Percentiles rank a stretch among this genome's conserved stretches.
Evolutionary conservation across 768 basidiomycete genomes (phyloP).

Genomic region (Termitomyces bulborhizus): DNA sequence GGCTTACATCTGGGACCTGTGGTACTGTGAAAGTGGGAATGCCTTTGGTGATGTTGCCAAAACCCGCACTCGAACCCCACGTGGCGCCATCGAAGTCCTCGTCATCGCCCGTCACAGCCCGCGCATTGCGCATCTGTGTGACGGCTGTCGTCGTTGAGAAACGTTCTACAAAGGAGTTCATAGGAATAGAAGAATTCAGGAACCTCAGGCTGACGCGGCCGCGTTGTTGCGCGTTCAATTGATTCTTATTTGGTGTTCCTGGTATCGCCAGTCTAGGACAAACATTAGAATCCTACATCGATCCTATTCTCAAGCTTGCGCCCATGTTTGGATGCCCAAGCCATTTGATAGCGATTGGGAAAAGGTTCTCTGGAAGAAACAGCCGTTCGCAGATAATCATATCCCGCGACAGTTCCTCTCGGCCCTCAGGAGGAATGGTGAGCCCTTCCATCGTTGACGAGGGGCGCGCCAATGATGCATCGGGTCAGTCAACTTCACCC

Average conservation of each 20-base stretch:
- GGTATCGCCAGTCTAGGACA: not conserved
- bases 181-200: slow-evolving; percentile 26
- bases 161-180: slow-evolving; percentile 67
- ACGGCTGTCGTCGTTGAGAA: slow-evolving; percentile 54
- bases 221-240: slow-evolving; percentile 29
- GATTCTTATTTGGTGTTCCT: slow-evolving; percentile 25
- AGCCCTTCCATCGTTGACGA: slow-evolving; percentile 21
- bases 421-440: slow-evolving; percentile 74
- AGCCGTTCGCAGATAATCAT: slow-evolving; percentile 79
- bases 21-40: slow-evolving; percentile 70
- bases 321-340: slow-evolving; percentile 15
- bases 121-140: slow-evolving; percentile 43
- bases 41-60: slow-evolving; percentile 67
- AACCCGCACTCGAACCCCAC: slow-evolving; percentile 84
- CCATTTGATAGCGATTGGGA: slow-evolving; percentile 39
- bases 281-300: not conserved
- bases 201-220: slow-evolving; percentile 37
- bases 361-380: slow-evolving; percentile 74
- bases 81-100: slow-evolving; percentile 59
- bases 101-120: slow-evolving; percentile 47
- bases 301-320: not conserved
- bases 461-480: slow-evolving; percentile 8
- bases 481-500: slow-evolving; percentile 66
- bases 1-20: slow-evolving; percentile 67
- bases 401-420: slow-evolving; percentile 76